Evolutionary conservation across 2,329 filamentous ascomycete genomes (phyloP).

Genomic region (Aspergillus costaricaensis): DNA sequence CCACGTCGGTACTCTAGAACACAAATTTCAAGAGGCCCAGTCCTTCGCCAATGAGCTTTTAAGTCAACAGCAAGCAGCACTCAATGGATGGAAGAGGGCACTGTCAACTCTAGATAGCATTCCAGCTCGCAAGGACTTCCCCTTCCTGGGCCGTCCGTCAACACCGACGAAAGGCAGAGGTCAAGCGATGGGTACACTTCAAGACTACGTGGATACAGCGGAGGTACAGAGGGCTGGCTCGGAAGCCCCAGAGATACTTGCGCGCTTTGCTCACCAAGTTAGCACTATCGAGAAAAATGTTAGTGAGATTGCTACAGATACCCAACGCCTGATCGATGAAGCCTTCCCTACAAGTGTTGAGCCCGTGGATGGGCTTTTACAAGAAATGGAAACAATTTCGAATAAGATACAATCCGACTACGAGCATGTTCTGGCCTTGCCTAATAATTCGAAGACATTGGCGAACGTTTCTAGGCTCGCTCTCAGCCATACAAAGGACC

Average conservation of each 20-base stretch:
- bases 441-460: conserved; percentile 65
- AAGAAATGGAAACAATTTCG: conserved; percentile 82
- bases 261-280: conserved; percentile 62
- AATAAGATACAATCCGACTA: conserved; percentile 88
- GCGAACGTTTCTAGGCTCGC: conserved; percentile 66
- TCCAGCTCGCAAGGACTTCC: conserved; percentile 47
- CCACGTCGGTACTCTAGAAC: conserved; percentile 48
- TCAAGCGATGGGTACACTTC: conserved; percentile 60
- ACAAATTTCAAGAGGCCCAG: conserved; percentile 49
- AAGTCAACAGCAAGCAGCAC: conserved; percentile 46
- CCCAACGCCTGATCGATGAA: conserved; percentile 38
- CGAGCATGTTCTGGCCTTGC: conserved; percentile 70
- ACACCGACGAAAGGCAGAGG: conserved; percentile 47
- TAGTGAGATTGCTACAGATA: conserved; percentile 61
- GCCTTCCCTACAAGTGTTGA: conserved; percentile 57
- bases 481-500: conserved; percentile 63
- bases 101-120: conserved; percentile 42
- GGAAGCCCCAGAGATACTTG: conserved; percentile 60
- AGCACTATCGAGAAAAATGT: conserved; percentile 63
- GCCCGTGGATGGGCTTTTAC: conserved; percentile 69
- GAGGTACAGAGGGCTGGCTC: conserved; percentile 72
- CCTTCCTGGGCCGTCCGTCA: conserved; percentile 42
- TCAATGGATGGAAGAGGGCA: conserved; percentile 47
- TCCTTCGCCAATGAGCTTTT: conserved; percentile 48
- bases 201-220: conserved; percentile 74